A percentile compares a stretch with the other conserved stretches of the same genome.
Conservation (phyloP, 2,329 filamentous ascomycete species). For the Tolypocladium pustulatum region DNA sequence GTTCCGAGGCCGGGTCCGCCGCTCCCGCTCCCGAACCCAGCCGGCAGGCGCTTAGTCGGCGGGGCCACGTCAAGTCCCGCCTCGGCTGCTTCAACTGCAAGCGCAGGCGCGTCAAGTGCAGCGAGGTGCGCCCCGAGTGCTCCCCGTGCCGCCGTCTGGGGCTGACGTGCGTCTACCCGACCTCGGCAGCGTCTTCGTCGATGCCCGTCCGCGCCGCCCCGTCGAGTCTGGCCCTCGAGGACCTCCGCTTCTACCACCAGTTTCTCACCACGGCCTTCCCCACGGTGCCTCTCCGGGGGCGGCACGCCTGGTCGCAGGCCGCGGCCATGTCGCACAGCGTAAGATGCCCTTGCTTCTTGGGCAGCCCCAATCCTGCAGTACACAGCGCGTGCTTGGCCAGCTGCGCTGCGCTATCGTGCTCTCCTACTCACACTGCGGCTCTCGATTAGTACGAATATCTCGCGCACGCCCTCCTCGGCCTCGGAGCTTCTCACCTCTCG, state of each 20-base stretch:
- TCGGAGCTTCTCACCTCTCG: conserved; percentile 25
- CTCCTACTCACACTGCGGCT: background rate
- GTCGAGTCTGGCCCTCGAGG: conserved; percentile 24
- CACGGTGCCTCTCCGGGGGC: conserved; percentile 20
- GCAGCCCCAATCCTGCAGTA: background rate
- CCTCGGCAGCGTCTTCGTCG: background rate
- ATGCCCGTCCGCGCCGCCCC: conserved; percentile 4
- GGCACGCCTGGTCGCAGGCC: conserved; percentile 21
- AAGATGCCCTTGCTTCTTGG: conserved; percentile 2
- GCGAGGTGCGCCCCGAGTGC: conserved; percentile 17
- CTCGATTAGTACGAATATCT: conserved; percentile 25
- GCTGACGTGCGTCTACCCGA: conserved; percentile 21
- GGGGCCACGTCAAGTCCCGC: conserved; percentile 17
- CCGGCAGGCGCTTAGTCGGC: conserved; percentile 5
- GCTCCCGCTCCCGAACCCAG: background rate
- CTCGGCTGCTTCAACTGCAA: conserved; percentile 23
- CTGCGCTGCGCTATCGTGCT: background rate
- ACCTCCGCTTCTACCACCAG: conserved; percentile 40
- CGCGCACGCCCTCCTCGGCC: conserved; percentile 24
- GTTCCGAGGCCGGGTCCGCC: too few species aligned
- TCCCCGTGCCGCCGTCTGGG: conserved; percentile 21
- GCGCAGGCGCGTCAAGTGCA: conserved; percentile 19
- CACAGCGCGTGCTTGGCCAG: too few species aligned
- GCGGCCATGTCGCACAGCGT: conserved; percentile 24
- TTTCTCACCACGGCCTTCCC: conserved; percentile 33